A percentile compares a stretch with the other conserved stretches of the same genome.
These are phyloP conservation scores for Vigna trinervia DNA, from an alignment of 306 rosid genomes.

Conservation along the genomic window DNA sequence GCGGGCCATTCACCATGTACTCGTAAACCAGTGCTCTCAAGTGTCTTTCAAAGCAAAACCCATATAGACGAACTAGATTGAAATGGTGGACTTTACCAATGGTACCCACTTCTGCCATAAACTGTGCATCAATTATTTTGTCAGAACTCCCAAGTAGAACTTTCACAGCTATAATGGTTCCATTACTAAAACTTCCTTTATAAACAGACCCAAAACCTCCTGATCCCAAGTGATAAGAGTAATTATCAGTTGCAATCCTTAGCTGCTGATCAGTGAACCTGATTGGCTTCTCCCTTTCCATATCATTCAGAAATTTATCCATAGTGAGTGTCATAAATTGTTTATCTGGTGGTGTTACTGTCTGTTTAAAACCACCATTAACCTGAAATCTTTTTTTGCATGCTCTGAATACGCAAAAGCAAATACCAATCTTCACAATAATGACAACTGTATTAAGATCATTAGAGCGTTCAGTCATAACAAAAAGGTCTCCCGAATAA, in stretches of 20 bases:
- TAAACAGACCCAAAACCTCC: slow-evolving; percentile 52
- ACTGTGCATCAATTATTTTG: slow-evolving; percentile 17
- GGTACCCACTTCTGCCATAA: slow-evolving; percentile 42
- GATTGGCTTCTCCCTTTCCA: slow-evolving; percentile 25
- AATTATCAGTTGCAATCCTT: slow-evolving; percentile 42
- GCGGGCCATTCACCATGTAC: slow-evolving; percentile 44
- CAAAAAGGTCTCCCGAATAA: neutral
- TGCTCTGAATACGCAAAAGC: too few relatives aligned
- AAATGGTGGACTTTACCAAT: slow-evolving; percentile 43
- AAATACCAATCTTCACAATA: neutral
- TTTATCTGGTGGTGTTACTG: neutral
- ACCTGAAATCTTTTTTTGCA: too few relatives aligned
- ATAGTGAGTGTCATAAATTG: neutral
- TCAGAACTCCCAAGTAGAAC: slow-evolving; percentile 16
- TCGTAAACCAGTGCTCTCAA: slow-evolving; percentile 49
- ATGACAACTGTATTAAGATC: neutral
- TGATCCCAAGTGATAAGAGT: slow-evolving; percentile 41
- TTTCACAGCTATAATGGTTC: slow-evolving; percentile 40
- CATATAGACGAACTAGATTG: slow-evolving; percentile 48
- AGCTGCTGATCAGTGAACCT: slow-evolving; percentile 9
- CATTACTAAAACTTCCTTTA: slow-evolving; percentile 12
- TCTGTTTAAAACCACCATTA: too few relatives aligned
- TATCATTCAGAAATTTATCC: slow-evolving; percentile 1
- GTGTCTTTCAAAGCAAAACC: slow-evolving; percentile 47
- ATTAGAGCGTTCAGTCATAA: neutral